Percentiles rank a stretch among this genome's conserved stretches.
Conservation (phyloP, 352 stramenopile species). For the Phytopythium ostracodes region DNA sequence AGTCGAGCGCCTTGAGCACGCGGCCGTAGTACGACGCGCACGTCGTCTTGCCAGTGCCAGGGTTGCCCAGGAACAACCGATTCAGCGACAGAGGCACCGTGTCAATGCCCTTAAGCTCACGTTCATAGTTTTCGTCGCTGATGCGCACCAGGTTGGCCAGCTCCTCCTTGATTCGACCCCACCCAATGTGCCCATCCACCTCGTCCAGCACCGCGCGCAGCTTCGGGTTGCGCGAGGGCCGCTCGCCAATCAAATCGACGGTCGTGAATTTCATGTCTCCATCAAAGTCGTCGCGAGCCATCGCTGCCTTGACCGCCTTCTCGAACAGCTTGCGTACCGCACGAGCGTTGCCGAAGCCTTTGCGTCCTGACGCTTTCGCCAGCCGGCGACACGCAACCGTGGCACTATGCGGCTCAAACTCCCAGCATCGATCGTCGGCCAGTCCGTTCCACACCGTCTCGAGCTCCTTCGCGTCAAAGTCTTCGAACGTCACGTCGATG, state of each 20-base stretch:
- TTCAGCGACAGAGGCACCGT: conserved; percentile 75
- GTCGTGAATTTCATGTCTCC: conserved; percentile 44
- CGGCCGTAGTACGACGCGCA: conserved; percentile 85
- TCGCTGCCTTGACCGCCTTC: conserved; percentile 45
- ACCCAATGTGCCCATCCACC: conserved; percentile 74
- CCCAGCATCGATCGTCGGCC: conserved; percentile 42
- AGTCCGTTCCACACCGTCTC: conserved; percentile 65
- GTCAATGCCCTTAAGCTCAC: conserved; percentile 63
- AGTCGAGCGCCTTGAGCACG: conserved; percentile 85
- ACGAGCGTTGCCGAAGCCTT: conserved; percentile 88
- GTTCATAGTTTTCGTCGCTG: conserved; percentile 82
- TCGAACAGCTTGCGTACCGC: conserved; percentile 78
- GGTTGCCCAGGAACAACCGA: conserved; percentile 89
- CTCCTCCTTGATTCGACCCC: conserved; percentile 73
- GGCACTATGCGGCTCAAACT: conserved; percentile 36
- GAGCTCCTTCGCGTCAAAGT: conserved; percentile 89
- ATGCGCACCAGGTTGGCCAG: conserved; percentile 68
- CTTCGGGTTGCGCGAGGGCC: conserved; percentile 74
- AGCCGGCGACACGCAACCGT: conserved; percentile 69
- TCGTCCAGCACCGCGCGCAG: conserved; percentile 45
- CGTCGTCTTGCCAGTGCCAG: conserved; percentile 92
- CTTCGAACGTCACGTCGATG: conserved; percentile 81
- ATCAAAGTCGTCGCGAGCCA: conserved; percentile 69
- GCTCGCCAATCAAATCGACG: conserved; percentile 74
- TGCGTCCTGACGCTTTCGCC: conserved; percentile 47